These are phyloP conservation scores for Ophiostoma quercus DNA, from an alignment of 2,329 filamentous ascomycete genomes.

Conservation along the genomic window DNA sequence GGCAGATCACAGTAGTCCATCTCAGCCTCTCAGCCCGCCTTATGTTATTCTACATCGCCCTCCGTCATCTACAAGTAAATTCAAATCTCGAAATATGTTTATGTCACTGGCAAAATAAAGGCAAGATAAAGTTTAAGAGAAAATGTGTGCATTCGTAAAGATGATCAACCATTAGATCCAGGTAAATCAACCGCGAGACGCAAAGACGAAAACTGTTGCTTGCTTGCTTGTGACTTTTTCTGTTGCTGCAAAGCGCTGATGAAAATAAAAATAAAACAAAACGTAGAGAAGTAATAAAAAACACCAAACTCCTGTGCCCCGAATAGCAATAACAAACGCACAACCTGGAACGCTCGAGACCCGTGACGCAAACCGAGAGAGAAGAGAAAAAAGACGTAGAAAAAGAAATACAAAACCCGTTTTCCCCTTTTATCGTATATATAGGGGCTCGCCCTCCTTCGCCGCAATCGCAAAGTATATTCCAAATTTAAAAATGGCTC, in stretches of 20 bases:
- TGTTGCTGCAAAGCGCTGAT: not conserved
- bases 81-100: not conserved
- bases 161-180: not conserved
- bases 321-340: not conserved
- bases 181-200: not conserved
- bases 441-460: not conserved
- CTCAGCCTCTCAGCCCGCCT: not conserved
- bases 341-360: not conserved
- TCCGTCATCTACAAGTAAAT: not conserved
- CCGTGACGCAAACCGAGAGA: not conserved
- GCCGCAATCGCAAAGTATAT: not conserved
- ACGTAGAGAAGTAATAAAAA: not conserved
- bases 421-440: conserved; percentile 14
- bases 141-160: not conserved
- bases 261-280: not conserved
- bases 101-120: not conserved
- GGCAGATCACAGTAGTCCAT: too few relatives aligned
- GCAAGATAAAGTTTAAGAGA: too few relatives aligned
- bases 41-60: not conserved
- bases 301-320: conserved; percentile 10
- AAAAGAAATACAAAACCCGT: not conserved
- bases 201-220: conserved; percentile 7
- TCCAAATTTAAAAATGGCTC: conserved; percentile 9
- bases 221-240: conserved; percentile 12
- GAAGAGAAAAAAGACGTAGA: not conserved